phyloP scores from a whole-genome alignment of 371 early-diverging fungal species.

The Mortierella sp. region DNA sequence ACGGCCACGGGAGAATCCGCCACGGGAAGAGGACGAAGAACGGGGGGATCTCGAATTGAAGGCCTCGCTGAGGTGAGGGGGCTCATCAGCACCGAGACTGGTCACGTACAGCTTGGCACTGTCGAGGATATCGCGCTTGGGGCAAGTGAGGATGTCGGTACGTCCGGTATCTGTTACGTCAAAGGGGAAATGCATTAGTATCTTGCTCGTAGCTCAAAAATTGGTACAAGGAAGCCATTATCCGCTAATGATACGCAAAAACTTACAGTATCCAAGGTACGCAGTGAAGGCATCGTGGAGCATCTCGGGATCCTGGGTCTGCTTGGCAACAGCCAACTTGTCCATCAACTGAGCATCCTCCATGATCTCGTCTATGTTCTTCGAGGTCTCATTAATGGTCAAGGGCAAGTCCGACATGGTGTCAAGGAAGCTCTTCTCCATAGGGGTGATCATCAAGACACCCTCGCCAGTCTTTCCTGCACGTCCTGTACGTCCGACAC shows the following conservation, averaged over 20 bases:
- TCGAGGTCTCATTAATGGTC: constrained; percentile 57
- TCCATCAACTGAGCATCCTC: constrained; percentile 36
- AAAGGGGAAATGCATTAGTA: constrained; percentile 18
- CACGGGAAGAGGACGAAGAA: constrained; percentile 13
- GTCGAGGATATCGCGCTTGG: constrained; percentile 59
- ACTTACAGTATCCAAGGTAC: constrained; percentile 78
- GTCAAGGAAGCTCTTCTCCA: constrained; percentile 83
- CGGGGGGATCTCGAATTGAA: constrained; percentile 42
- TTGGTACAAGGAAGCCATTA: background rate
- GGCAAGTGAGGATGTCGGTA: constrained; percentile 59
- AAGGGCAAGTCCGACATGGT: constrained; percentile 66
- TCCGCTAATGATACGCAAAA: background rate
- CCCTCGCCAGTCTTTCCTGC: constrained; percentile 96
- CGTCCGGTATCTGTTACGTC: constrained; percentile 56
- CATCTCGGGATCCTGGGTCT: constrained; percentile 58
- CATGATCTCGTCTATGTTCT: constrained; percentile 57
- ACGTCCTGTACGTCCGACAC: constrained; percentile 99
- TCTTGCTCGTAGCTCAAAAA: background rate
- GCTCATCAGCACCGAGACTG: constrained; percentile 62
- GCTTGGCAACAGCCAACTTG: constrained; percentile 32
- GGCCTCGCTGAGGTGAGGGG: constrained; percentile 62
- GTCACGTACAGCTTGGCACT: constrained; percentile 60
- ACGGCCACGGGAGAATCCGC: constrained; percentile 16
- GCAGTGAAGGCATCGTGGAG: constrained; percentile 73
- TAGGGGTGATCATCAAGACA: constrained; percentile 85